phyloP scores from a whole-genome alignment of 495 filamentous ascomycete genomes.

The Xylaria curta region DNA sequence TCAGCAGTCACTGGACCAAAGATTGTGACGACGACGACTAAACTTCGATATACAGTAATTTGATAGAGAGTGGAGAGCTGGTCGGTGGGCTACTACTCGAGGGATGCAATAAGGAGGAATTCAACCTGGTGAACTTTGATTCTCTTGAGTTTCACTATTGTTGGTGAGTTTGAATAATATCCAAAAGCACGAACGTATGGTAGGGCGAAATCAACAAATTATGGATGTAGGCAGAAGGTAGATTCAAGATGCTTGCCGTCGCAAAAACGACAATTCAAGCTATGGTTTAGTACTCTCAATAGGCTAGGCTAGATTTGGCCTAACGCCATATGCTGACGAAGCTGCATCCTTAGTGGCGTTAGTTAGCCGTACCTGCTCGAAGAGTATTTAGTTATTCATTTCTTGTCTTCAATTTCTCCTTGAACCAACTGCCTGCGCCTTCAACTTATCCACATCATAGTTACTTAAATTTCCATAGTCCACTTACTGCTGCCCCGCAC shows the following conservation, averaged over 20 bases:
- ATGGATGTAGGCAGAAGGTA: neutral
- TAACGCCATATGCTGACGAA: slow-evolving; percentile 15
- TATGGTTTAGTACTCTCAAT: neutral
- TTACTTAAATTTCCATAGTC: neutral
- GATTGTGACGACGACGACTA: neutral
- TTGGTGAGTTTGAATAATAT: neutral
- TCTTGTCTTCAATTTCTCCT: neutral
- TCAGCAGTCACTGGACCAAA: neutral
- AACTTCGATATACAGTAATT: neutral
- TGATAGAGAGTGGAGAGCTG: slow-evolving; percentile 1
- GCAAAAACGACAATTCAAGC: slow-evolving; percentile 1
- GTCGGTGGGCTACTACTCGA: neutral
- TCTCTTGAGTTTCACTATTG: neutral
- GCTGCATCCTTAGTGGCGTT: neutral
- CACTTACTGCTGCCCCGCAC: neutral
- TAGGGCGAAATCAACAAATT: neutral
- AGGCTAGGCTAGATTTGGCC: neutral
- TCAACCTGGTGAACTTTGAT: neutral
- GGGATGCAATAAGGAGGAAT: neutral
- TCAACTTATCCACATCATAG: neutral
- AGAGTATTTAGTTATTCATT: neutral
- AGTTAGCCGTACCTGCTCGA: neutral
- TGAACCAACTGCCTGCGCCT: neutral
- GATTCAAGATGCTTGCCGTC: neutral
- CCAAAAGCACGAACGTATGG: neutral